Base-by-base conservation (phyloP, 805 yeast species). In the Yueomyces sp. region DNA sequence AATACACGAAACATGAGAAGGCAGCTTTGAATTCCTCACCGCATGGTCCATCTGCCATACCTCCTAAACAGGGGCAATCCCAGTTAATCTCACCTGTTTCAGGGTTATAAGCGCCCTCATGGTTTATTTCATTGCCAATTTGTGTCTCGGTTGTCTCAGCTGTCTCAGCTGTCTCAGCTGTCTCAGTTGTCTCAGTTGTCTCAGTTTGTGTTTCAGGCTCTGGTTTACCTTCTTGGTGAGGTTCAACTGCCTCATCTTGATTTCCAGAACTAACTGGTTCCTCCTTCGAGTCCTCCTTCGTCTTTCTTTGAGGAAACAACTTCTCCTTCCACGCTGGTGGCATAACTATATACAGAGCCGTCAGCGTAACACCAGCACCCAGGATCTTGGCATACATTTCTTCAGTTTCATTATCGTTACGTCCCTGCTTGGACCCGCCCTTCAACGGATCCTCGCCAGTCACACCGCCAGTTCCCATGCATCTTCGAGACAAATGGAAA, bases 21-120 rank as follows among this genome's bases (percentile, higher is more conserved):
- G 98, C 97, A 43, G 76, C 86, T 67, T 85, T 86, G 71, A 86
- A 86, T 66, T 87, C 95, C 55, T 80, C 88, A 45, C 98, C 98
- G 68, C 98, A 92, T 44, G 98, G 97, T 0, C 98, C 98, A 51
- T 88, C 73, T 32, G 98, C 97, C 96, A 92, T 86, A 38, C 98
- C 98, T 33, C 97, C 98, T 41, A 92, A 70, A 65, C 97, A 90
- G n/a, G 98, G 97, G 64, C 98, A 92, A 60, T 92, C 97, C 98
- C 98, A 92, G 76, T 92, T 90, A 66, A 92, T 92, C 62, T 90
- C 97, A 31, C 98, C 98, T 3, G 98, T 92, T 56, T 85, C 95
- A 31, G 96, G 96, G 67, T 90, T 77, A 66, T 77, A 90, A 3
- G 97, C 96, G 36, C 86, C 83, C 47, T 70, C 66, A 48, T 63